Conservation (phyloP, 2,329 filamentous ascomycete species). For the Onygena corvina region DNA sequence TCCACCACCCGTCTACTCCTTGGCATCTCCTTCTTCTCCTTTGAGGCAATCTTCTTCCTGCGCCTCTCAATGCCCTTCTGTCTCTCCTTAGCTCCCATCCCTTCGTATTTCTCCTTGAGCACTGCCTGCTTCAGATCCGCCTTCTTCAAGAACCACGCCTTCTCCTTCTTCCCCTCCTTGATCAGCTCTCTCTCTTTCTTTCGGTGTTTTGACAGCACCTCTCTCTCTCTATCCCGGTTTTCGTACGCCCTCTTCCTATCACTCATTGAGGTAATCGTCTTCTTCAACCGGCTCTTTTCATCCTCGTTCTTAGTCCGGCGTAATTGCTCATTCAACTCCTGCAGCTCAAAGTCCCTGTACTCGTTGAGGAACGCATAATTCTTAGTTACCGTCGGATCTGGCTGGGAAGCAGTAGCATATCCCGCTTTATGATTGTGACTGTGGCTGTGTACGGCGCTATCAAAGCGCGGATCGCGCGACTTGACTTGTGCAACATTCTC, state of each 20-base stretch:
- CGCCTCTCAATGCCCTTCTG: constrained; percentile 74
- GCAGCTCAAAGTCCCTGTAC: constrained; percentile 75
- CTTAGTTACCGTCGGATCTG: constrained; percentile 38
- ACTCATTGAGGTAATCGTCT: constrained; percentile 64
- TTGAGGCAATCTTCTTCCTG: constrained; percentile 76
- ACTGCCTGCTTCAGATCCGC: constrained; percentile 80
- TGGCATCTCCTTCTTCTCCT: constrained; percentile 70
- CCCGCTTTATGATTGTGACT: constrained; percentile 17
- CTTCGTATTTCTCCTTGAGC: constrained; percentile 64
- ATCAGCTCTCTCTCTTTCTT: constrained; percentile 74
- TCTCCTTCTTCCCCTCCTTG: constrained; percentile 64
- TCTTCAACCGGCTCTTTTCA: constrained; percentile 58
- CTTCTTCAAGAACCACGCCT: constrained; percentile 86
- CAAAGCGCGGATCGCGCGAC: constrained; percentile 79
- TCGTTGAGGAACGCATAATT: constrained; percentile 82
- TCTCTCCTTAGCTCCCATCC: constrained; percentile 74
- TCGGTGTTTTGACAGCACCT: constrained; percentile 62
- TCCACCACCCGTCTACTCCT: constrained; percentile 37
- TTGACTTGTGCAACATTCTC: constrained; percentile 41
- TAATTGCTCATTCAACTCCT: constrained; percentile 56
- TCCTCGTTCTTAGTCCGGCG: constrained; percentile 53
- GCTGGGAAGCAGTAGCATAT: constrained; percentile 38
- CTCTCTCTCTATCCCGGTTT: constrained; percentile 56
- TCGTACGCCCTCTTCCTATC: constrained; percentile 60
- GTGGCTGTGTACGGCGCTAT: constrained; percentile 43